Conservation (phyloP, 2,329 filamentous ascomycete species). For the Dactylonectria estremocensis region DNA sequence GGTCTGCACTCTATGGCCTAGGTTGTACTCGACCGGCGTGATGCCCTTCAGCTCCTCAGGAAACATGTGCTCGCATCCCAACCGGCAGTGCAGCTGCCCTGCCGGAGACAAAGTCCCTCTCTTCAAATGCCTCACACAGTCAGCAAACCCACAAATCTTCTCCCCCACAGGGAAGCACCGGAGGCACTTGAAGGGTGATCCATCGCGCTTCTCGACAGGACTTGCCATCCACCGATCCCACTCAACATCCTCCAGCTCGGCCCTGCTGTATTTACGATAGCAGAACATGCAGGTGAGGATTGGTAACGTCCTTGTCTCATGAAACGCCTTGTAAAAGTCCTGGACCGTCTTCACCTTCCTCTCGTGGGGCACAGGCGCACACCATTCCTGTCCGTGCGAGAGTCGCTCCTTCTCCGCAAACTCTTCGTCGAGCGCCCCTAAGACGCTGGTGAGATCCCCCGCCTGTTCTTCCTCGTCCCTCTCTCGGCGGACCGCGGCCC, state of each 20-base stretch:
- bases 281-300: conserved; percentile 9
- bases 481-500: not conserved
- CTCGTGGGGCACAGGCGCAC: conserved; percentile 3
- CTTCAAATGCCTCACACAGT: no score
- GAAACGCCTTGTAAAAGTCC: conserved; percentile 17
- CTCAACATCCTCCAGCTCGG: not conserved
- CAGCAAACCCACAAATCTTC: no score
- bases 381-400: conserved; percentile 3
- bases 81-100: not conserved
- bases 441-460: conserved; percentile 21
- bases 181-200: no score
- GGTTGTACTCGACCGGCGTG: no score
- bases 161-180: no score
- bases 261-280: not conserved
- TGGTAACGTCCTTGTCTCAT: not conserved
- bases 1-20: no score
- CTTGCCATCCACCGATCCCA: not conserved
- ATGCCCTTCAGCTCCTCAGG: no score
- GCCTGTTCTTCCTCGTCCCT: conserved; percentile 16
- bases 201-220: no score
- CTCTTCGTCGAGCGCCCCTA: conserved; percentile 16
- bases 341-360: conserved; percentile 4
- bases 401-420: conserved; percentile 10
- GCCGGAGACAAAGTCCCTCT: not conserved
- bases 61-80: no score